Conservation (phyloP, 1,284 basidiomycete genomes). For the Malassezia dermatis region DNA sequence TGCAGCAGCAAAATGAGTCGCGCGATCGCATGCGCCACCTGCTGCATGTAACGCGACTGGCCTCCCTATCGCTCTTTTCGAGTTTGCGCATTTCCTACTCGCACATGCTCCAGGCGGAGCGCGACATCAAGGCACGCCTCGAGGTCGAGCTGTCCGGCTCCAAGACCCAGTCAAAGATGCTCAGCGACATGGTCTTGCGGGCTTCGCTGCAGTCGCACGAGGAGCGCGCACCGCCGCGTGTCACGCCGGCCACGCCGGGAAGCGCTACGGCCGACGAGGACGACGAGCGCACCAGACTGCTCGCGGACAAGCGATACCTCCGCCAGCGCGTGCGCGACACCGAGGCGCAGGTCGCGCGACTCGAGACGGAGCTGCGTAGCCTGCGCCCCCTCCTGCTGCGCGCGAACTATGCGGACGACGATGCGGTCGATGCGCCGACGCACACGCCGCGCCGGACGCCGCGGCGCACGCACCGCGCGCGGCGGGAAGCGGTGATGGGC, state of each 20-base stretch:
- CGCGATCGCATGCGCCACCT: slow-evolving; percentile 6
- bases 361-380: slow-evolving; percentile 39
- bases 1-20: slow-evolving; percentile 8
- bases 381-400: slow-evolving; percentile 39
- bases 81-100: slow-evolving; percentile 35
- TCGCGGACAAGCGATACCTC: slow-evolving; percentile 42
- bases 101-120: slow-evolving; percentile 31
- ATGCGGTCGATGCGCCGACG: background rate
- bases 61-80: slow-evolving; percentile 39
- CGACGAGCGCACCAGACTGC: slow-evolving; percentile 40
- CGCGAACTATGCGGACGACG: slow-evolving; percentile 19
- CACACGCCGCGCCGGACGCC: slow-evolving; percentile 17
- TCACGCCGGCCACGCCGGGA: background rate
- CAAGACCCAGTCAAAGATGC: slow-evolving; percentile 40
- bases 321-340: slow-evolving; percentile 37
- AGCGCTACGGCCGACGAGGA: slow-evolving; percentile 7
- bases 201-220: slow-evolving; percentile 28
- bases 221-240: slow-evolving; percentile 10
- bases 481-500: slow-evolving; percentile 43
- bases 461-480: slow-evolving; percentile 20
- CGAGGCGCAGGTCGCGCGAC: slow-evolving; percentile 39
- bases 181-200: slow-evolving; percentile 33
- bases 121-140: slow-evolving; percentile 28
- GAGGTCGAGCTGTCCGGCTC: slow-evolving; percentile 42
- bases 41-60: slow-evolving; percentile 25